Evolutionary conservation across 2,329 filamentous ascomycete genomes (phyloP).

Genomic region (Diplocarpon mali): DNA sequence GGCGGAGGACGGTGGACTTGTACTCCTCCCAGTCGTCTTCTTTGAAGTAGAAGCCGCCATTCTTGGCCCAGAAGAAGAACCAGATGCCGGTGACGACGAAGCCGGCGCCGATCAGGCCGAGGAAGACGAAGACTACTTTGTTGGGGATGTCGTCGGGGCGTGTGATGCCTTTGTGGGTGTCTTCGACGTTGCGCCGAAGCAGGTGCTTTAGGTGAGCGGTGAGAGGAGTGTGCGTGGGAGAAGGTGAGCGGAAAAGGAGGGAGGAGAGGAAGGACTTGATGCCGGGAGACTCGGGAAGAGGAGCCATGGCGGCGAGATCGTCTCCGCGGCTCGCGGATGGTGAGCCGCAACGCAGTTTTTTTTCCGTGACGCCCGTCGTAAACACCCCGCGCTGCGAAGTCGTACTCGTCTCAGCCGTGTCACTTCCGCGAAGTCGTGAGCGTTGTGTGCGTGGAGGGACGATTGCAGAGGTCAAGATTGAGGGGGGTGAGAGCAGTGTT

Average conservation of each 20-base stretch:
- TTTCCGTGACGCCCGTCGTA: no score
- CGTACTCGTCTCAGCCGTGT: no score
- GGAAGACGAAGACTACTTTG: conserved; percentile 69
- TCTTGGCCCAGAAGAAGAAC: conserved; percentile 99
- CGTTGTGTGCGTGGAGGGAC: no score
- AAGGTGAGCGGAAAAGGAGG: conserved; percentile 16
- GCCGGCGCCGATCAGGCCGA: conserved; percentile 23
- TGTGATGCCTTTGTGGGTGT: conserved; percentile 39
- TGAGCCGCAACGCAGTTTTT: not conserved
- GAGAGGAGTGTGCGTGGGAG: conserved; percentile 6
- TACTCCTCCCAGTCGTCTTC: conserved; percentile 95
- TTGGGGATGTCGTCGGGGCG: conserved; percentile 42
- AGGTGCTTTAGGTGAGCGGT: conserved; percentile 5
- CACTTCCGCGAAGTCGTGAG: no score
- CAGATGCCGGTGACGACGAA: conserved; percentile 56
- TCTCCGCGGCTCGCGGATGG: not conserved
- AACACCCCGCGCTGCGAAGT: no score
- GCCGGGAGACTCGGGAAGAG: conserved; percentile 14
- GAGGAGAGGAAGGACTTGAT: conserved; percentile 15
- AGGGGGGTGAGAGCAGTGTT: no score
- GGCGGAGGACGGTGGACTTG: conserved; percentile 84
- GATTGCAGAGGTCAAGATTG: no score
- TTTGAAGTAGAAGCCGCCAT: conserved; percentile 83
- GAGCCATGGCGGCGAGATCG: conserved; percentile 19
- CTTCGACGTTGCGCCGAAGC: conserved; percentile 10